Evolutionary conservation across 140 eudicot genomes (phyloP).

Genomic region (Erigeron philadelphicus): DNA sequence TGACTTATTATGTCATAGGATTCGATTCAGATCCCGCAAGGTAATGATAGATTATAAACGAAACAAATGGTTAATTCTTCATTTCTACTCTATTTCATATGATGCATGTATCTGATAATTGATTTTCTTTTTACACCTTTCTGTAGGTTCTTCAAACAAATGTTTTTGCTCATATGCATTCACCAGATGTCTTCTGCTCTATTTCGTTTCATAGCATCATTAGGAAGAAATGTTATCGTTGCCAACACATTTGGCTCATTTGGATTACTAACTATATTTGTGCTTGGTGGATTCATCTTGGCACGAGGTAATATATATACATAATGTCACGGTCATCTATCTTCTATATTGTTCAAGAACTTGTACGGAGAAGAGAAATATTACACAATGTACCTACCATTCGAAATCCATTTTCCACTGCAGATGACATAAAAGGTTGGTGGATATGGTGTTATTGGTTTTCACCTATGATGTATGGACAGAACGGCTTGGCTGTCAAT

Average conservation of each 20-base stretch:
- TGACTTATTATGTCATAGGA: slow-evolving; percentile 78
- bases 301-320: slow-evolving; percentile 54
- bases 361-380: not conserved
- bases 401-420: slow-evolving; percentile 10
- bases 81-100: slow-evolving; percentile 2
- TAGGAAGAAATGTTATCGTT: slow-evolving; percentile 71
- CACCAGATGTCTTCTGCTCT: slow-evolving; percentile 78
- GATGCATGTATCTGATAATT: not conserved
- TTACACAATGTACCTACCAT: not conserved
- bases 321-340: not conserved
- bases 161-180: slow-evolving; percentile 49
- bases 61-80: not conserved
- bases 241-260: slow-evolving; percentile 79
- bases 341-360: not conserved
- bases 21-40: slow-evolving; percentile 66
- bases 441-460: slow-evolving; percentile 89
- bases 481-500: slow-evolving; percentile 64
- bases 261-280: slow-evolving; percentile 61
- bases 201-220: slow-evolving; percentile 64
- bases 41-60: slow-evolving; percentile 24
- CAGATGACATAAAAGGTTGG: slow-evolving; percentile 68
- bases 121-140: not conserved
- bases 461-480: slow-evolving; percentile 71
- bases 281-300: slow-evolving; percentile 75
- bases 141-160: slow-evolving; percentile 62